Conservation (phyloP, 2,329 filamentous ascomycete species). For the Colletotrichum endophyticum region DNA sequence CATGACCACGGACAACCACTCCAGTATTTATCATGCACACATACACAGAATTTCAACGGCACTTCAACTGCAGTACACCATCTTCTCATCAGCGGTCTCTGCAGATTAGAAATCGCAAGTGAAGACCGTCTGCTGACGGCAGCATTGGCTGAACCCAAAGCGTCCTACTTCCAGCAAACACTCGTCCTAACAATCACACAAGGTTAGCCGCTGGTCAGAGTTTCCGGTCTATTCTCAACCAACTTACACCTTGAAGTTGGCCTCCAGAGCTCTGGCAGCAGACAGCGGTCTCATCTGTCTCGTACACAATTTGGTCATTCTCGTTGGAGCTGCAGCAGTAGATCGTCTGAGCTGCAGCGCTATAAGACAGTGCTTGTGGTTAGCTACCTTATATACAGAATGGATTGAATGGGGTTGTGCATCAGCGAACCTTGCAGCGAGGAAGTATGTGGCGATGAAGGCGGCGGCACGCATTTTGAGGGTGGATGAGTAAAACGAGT, state of each 20-base stretch:
- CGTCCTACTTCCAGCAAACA: not conserved
- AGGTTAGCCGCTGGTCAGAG: not conserved
- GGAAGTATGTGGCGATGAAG: not conserved
- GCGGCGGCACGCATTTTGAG: not conserved
- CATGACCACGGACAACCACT: not conserved
- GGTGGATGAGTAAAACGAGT: not conserved
- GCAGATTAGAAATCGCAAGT: not conserved
- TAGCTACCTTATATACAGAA: not conserved
- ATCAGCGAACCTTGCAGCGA: not conserved
- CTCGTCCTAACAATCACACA: not conserved
- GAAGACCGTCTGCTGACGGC: not conserved
- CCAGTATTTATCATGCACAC: fast-evolving
- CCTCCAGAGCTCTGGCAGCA: not conserved
- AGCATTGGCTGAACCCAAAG: not conserved
- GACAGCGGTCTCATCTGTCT: not conserved
- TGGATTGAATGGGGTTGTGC: fast-evolving
- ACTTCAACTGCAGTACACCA: fast-evolving
- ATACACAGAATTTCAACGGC: fast-evolving
- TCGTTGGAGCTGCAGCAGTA: not conserved
- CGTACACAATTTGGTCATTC: not conserved
- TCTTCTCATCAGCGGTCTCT: not conserved
- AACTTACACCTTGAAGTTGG: not conserved
- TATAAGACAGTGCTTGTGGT: not conserved
- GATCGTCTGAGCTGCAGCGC: not conserved
- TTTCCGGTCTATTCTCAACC: not conserved